Base-by-base conservation (phyloP, 2,329 filamentous ascomycete species). In the Aspergillus jensenii region DNA sequence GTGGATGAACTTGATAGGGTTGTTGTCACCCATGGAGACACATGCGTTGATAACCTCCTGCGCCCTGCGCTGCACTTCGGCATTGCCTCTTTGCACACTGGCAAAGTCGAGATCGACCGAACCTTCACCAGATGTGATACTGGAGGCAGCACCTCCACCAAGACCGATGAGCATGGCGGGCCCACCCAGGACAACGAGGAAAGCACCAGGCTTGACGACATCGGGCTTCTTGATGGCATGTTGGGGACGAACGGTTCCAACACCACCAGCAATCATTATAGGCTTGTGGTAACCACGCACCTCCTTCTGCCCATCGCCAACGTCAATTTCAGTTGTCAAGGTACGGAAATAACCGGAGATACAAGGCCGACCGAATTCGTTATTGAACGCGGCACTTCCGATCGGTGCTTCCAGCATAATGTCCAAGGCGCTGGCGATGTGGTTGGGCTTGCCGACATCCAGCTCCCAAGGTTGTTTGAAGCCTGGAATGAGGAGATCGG, bases 1-100 rank as follows among this genome's bases (percentile, higher is more conserved):
- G 73, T 99, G 95, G 63, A 99, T 98, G 78, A 98, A 93, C 56
- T 91, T 89, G 65, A 99, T 98, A 0, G 95, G 95, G 71, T 90
- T 98, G 62, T 91, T 82, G 4, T 87, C 80, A 15, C 93, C 93
- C 67, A 98, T 84, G 3, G 91, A 88, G 27, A 90, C 87, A 73
- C 95, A 99, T 4, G 91, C 88, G 75, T 98, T 95, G 76, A 99
- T 99, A 63, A 99, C 95, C 85, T 98, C 96, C 78, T 99, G 95
- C 2, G 93, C 95, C 67, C 95, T 85, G 62, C 95, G 84, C 76
- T 99, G 91, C 75, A 98, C 93, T 77, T 99, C 95, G 1, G 95
- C 93, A 71, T 99, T 99, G 47, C 93, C 95, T 77, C 95, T 84
- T 78, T 99, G 95, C 33, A 99, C 95, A 79, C 92, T 97, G 67